Evolutionary conservation across 306 rosid genomes (phyloP), one percentile per base, ranked within the genome.

Genomic region (Aeschynomene evenia): DNA sequence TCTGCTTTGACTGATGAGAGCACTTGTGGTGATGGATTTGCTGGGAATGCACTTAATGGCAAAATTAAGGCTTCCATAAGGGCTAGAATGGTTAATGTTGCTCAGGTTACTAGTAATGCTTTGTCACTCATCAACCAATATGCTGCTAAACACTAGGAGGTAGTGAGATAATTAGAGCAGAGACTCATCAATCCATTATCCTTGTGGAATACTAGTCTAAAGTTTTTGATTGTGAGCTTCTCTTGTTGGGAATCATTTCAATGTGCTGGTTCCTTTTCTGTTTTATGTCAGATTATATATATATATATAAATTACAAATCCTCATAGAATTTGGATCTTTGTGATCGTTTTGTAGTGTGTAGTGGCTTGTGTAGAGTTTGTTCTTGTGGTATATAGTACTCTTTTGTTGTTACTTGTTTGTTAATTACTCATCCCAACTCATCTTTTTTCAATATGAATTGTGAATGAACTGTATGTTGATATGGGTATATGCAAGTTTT

Each of bases 91-190:
- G 60, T 74, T 0, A 82, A 78, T 66, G 75, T 78, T 59, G 86
- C 86, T 28, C 83, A 78, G 26, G 86, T 82, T 16, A 82, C 86
- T 4, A 78, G 83, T 15, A 82, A 82, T 78, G 83, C 86, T 40
- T 72, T 82, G 0, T 65, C 86, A 0, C 83, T 82, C 11, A 58
- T 82, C 4, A 82, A 78, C 24, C 80, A 74, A 3, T 82, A 82
- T 65, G 83, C 86, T 55, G 63, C 75, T 0, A 64, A 82, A 0
- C 58, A 65, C 63, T 82, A 66, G 36, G 1, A 2, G 3, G 11
- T n/a, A n/a, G n/a, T n/a, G n/a, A n/a, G n/a, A n/a, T n/a, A n/a
- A n/a, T n/a, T n/a, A n/a, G n/a, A n/a, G n/a, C n/a, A n/a, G 20
- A 15, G 4, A 0, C 1, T n/a, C 21, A 9, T 31, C 4, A 58